Evolutionary conservation across 2,329 filamentous ascomycete species (phyloP).

Genomic region (Fusarium sp.): DNA sequence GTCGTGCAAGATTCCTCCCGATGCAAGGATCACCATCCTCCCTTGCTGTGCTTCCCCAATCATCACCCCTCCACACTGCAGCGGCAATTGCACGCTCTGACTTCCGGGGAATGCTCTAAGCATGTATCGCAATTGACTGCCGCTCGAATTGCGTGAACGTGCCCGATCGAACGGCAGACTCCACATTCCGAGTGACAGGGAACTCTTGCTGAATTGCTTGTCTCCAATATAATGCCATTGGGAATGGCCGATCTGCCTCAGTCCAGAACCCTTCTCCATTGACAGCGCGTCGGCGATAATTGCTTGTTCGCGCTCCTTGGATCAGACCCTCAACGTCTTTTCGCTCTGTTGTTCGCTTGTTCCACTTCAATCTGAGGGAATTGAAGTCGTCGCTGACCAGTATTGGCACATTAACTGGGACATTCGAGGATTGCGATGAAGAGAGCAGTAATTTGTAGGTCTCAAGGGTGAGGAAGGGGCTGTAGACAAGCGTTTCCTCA

Average conservation of each 20-base stretch:
- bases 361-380: slow-evolving; percentile 43
- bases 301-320: slow-evolving; percentile 17
- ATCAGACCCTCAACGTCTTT: slow-evolving; percentile 42
- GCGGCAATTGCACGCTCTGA: too few species aligned
- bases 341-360: slow-evolving; percentile 41
- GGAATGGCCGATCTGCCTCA: slow-evolving; percentile 37
- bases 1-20: neutral
- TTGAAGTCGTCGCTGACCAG: slow-evolving; percentile 47
- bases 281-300: slow-evolving; percentile 40
- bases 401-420: slow-evolving; percentile 19
- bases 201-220: slow-evolving; percentile 10
- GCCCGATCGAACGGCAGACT: neutral
- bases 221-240: slow-evolving; percentile 44
- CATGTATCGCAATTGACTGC: slow-evolving; percentile 23
- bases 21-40: neutral
- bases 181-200: neutral
- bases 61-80: neutral
- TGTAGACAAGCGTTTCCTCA: slow-evolving; percentile 42
- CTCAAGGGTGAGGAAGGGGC: slow-evolving; percentile 44
- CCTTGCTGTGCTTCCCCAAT: neutral
- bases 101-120: slow-evolving; percentile 1
- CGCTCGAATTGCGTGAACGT: slow-evolving; percentile 9
- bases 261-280: slow-evolving; percentile 43
- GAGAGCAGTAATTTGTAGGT: slow-evolving; percentile 38
- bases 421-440: neutral